These are phyloP conservation scores for Pseudocercospora fijiensis DNA, from an alignment of 2,329 filamentous ascomycete species.

Conservation along the genomic window DNA sequence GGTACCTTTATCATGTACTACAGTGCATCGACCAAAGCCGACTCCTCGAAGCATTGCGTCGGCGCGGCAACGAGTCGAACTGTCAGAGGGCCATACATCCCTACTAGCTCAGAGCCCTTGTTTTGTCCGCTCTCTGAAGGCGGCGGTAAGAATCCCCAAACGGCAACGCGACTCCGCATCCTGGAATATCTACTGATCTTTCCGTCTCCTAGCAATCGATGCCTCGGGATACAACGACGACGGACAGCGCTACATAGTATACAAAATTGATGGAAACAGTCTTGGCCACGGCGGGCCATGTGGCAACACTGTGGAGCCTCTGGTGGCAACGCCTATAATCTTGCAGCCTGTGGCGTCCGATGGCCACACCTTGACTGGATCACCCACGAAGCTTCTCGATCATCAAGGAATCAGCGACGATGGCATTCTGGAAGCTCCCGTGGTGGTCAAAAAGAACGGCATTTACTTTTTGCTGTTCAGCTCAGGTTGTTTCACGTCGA, in stretches of 20 bases:
- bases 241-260: constrained; percentile 36
- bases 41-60: constrained; percentile 37
- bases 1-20: constrained; percentile 40
- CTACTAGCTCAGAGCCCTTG: constrained; percentile 30
- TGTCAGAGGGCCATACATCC: constrained; percentile 35
- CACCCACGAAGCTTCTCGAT: constrained; percentile 32
- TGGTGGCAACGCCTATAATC: constrained; percentile 36
- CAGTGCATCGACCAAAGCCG: constrained; percentile 30
- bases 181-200: not conserved
- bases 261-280: constrained; percentile 42
- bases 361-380: constrained; percentile 34
- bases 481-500: constrained; percentile 37
- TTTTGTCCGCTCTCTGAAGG: constrained; percentile 34
- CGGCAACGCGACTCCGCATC: not conserved
- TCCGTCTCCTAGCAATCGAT: constrained; percentile 34
- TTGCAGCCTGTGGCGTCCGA: constrained; percentile 36
- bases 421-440: constrained; percentile 38
- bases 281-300: constrained; percentile 33
- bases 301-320: constrained; percentile 37
- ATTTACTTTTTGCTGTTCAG: constrained; percentile 41
- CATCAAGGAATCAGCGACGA: constrained; percentile 34
- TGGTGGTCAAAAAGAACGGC: constrained; percentile 30
- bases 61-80: constrained; percentile 35
- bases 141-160: constrained; percentile 17
- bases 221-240: constrained; percentile 37